Percentiles rank a stretch among this genome's conserved stretches.
Conservation (phyloP, 2,329 filamentous ascomycete genomes). For the Clonostachys rhizophaga region DNA sequence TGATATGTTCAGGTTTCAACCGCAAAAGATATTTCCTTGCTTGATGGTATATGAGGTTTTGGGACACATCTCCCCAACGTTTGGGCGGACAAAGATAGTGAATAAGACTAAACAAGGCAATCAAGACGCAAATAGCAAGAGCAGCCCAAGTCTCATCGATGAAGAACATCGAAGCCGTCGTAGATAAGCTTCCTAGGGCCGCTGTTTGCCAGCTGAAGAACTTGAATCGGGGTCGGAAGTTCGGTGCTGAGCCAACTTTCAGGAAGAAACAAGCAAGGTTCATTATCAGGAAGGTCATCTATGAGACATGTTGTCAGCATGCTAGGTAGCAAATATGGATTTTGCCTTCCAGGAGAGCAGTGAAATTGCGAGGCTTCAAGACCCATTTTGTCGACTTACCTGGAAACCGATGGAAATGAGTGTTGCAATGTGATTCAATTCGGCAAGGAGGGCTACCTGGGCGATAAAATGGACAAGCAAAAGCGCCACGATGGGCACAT, state of each 20-base stretch:
- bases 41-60: constrained; percentile 81
- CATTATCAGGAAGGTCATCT: constrained; percentile 87
- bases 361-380: too few relatives aligned
- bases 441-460: constrained; percentile 74
- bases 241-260: constrained; percentile 82
- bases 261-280: constrained; percentile 84
- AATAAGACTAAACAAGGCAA: constrained; percentile 77
- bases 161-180: constrained; percentile 82
- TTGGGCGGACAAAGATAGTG: constrained; percentile 84
- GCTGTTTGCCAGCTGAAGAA: constrained; percentile 88
- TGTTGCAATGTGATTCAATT: constrained; percentile 85
- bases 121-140: constrained; percentile 66
- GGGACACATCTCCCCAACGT: constrained; percentile 85
- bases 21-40: constrained; percentile 82
- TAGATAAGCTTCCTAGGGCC: constrained; percentile 67
- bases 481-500: constrained; percentile 75
- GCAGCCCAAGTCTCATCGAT: constrained; percentile 79
- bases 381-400: constrained; percentile 23
- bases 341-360: too few relatives aligned
- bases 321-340: constrained; percentile 3
- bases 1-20: constrained; percentile 84
- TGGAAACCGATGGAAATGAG: constrained; percentile 89
- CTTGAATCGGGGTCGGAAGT: constrained; percentile 83
- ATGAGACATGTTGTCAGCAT: not conserved
- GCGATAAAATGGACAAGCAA: constrained; percentile 70